Percentiles rank a stretch among this genome's conserved stretches.
phyloP scores from a whole-genome alignment of 1,284 basidiomycete species.

The Pseudozyma tsukubaensis region DNA sequence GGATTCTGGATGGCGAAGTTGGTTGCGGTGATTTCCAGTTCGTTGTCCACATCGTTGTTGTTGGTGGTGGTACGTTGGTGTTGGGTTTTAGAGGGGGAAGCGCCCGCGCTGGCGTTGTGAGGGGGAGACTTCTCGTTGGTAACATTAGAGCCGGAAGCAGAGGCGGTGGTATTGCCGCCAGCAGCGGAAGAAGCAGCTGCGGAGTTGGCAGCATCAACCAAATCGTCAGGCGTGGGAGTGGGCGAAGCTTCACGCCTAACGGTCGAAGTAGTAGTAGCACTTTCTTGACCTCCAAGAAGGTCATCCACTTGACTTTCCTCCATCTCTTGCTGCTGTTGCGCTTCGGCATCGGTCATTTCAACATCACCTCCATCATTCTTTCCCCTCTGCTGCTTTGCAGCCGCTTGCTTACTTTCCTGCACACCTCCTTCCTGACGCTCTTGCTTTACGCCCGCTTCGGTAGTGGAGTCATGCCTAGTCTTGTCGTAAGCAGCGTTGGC shows the following conservation, averaged over 20 bases:
- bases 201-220: background rate
- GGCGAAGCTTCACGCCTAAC: background rate
- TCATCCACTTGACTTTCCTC: no score
- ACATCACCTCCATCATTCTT: background rate
- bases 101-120: no score
- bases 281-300: no score
- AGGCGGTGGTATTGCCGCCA: background rate
- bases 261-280: no score
- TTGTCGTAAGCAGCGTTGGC: background rate
- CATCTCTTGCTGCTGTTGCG: no score
- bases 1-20: background rate
- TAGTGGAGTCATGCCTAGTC: background rate
- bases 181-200: background rate
- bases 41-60: conserved; percentile 8
- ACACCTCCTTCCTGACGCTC: background rate
- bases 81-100: no score
- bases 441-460: no score
- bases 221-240: background rate
- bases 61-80: background rate
- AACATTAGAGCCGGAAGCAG: background rate
- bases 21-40: background rate
- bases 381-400: background rate
- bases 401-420: no score
- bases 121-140: no score
- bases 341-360: background rate